These are phyloP conservation scores for Capniomyces stellatus DNA, from an alignment of 371 early-diverging fungal genomes.

Conservation along the genomic window DNA sequence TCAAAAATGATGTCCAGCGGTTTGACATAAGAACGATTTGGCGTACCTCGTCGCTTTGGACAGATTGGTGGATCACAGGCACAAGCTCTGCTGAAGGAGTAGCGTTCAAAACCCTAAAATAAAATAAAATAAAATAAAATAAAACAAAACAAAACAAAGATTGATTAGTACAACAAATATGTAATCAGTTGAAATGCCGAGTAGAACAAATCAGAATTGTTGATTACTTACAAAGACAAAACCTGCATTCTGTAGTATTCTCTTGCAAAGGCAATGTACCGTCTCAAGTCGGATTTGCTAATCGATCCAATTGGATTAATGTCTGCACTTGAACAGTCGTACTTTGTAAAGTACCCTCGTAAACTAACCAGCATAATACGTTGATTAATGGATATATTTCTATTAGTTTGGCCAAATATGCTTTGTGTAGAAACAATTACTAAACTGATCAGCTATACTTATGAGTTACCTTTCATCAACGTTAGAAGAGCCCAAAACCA, in stretches of 20 bases:
- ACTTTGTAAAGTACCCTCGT: slow-evolving; percentile 94
- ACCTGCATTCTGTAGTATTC: slow-evolving; percentile 45
- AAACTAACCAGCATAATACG: slow-evolving; percentile 27
- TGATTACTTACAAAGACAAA: slow-evolving; percentile 36
- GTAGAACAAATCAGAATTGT: no score
- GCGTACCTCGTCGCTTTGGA: slow-evolving; percentile 82
- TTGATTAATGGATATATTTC: no score
- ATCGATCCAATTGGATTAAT: slow-evolving; percentile 94
- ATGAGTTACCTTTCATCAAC: slow-evolving; percentile 70
- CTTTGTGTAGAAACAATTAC: neutral
- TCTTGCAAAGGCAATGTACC: slow-evolving; percentile 57
- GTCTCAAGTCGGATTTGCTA: slow-evolving; percentile 71
- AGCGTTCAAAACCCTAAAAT: slow-evolving; percentile 54
- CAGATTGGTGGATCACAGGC: slow-evolving; percentile 55
- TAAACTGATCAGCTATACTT: neutral
- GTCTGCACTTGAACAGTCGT: slow-evolving; percentile 95
- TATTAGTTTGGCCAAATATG: no score
- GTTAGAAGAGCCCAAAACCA: slow-evolving; percentile 90
- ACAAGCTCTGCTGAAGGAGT: slow-evolving; percentile 91
- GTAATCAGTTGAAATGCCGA: no score
- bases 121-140: no score
- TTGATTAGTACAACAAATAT: no score
- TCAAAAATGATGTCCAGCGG: no score
- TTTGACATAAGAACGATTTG: no score
- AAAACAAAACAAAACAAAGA: no score